These are phyloP conservation scores for Chlorella vulgaris DNA, from an alignment of 139 green algal genomes.

Conservation along the genomic window DNA sequence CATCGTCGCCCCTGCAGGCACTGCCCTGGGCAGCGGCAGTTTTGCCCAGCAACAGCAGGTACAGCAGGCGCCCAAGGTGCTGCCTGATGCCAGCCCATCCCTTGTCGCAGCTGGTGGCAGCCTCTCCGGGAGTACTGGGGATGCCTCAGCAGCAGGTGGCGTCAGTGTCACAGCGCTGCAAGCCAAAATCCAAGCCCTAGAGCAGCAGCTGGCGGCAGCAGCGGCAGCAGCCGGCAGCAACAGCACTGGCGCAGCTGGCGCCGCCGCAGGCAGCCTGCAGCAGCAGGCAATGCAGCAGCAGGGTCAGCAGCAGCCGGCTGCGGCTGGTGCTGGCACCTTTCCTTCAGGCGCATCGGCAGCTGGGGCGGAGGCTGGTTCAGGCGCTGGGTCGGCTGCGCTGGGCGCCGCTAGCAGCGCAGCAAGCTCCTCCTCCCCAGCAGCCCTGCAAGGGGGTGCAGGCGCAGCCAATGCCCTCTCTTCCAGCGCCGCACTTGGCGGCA, in stretches of 20 bases:
- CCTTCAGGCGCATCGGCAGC: too few relatives aligned
- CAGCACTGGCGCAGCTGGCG: neutral
- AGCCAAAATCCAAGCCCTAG: neutral
- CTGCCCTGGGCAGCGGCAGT: too few relatives aligned
- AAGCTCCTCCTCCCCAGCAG: neutral
- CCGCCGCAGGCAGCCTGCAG: neutral
- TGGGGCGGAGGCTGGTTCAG: too few relatives aligned
- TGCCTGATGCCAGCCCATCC: neutral
- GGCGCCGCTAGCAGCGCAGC: neutral
- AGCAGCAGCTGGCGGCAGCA: neutral
- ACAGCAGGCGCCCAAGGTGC: neutral
- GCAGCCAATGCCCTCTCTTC: neutral
- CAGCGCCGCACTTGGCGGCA: neutral
- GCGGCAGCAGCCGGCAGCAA: neutral
- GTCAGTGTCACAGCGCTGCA: neutral
- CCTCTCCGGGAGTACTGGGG: neutral
- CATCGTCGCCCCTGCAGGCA: too few relatives aligned
- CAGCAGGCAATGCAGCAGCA: neutral
- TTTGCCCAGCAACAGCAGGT: neutral
- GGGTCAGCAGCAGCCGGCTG: too few relatives aligned
- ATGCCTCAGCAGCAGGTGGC: neutral
- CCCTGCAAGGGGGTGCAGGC: neutral
- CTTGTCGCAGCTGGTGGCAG: neutral
- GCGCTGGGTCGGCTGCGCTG: too few relatives aligned
- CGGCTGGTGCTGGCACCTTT: too few relatives aligned